Percentiles rank a stretch among this genome's conserved stretches.
Evolutionary conservation across 495 filamentous ascomycete genomes (phyloP).

Genomic region (Trichoderma gamsii): DNA sequence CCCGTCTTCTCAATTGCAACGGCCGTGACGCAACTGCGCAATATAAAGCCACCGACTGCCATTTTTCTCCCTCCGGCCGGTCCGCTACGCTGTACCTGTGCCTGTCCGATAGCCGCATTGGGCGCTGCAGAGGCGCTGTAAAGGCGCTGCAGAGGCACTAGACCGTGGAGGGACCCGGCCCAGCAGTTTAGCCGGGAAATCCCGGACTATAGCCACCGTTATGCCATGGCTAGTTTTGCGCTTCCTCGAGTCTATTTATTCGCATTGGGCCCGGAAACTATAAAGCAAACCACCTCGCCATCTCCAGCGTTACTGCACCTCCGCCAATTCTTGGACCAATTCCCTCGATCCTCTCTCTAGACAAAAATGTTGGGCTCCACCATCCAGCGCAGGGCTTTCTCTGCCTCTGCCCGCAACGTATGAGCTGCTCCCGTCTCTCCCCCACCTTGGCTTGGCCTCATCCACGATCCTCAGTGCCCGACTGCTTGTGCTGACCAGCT

Average conservation of each 20-base stretch:
- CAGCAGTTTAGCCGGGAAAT: conserved; percentile 9
- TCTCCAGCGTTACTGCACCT: background rate
- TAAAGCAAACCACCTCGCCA: background rate
- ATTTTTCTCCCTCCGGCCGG: background rate
- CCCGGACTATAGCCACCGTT: background rate
- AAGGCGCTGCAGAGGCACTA: background rate
- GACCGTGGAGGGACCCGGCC: background rate
- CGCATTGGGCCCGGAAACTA: background rate
- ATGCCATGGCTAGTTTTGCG: background rate
- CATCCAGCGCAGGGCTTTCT: conserved; percentile 89
- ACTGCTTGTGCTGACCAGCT: conserved; percentile 25
- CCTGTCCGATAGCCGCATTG: background rate
- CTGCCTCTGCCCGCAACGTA: conserved; percentile 85
- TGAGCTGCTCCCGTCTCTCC: conserved; percentile 23
- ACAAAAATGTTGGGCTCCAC: conserved; percentile 72
- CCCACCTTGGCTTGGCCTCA: conserved; percentile 17
- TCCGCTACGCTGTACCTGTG: background rate
- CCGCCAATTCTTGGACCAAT: conserved; percentile 10
- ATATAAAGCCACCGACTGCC: background rate
- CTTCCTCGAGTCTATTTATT: background rate
- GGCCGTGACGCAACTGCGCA: background rate
- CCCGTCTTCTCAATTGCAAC: no score
- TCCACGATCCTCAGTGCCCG: background rate
- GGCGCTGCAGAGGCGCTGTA: background rate
- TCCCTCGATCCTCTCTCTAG: conserved; percentile 9